Conservation (phyloP, 2,329 filamentous ascomycete genomes). For the Colletotrichum godetiae region DNA sequence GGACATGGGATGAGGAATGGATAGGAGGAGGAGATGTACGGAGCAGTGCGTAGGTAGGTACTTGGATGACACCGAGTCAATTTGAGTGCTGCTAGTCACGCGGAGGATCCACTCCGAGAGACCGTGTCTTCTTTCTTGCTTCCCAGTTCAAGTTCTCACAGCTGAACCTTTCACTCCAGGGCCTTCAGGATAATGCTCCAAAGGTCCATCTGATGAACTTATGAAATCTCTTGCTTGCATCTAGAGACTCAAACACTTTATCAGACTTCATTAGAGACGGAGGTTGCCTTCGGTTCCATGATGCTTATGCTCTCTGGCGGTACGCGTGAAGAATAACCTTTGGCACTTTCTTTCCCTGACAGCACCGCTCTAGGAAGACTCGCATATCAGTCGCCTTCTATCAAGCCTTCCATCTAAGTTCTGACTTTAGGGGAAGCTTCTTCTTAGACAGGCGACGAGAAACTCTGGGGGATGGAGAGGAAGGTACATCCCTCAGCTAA, state of each 20-base stretch:
- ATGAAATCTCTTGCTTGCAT: not conserved
- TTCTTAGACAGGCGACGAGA: not conserved
- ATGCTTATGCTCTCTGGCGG: too few species aligned
- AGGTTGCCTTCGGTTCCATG: not conserved
- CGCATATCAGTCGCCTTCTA: not conserved
- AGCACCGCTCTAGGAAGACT: not conserved
- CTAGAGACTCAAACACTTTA: not conserved
- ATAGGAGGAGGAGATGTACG: not conserved
- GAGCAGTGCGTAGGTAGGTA: not conserved
- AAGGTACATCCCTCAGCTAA: constrained; percentile 3
- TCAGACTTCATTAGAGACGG: not conserved
- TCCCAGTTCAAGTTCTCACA: not conserved
- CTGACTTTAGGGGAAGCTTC: not conserved
- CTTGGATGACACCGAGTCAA: constrained; percentile 1
- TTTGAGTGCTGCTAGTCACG: not conserved
- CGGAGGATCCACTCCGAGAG: constrained; percentile 5
- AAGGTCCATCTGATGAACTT: not conserved
- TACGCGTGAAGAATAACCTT: too few species aligned
- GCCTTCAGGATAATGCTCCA: not conserved
- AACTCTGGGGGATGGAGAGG: not conserved
- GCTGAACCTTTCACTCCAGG: not conserved
- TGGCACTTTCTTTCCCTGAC: not conserved
- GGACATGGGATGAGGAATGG: constrained; percentile 11
- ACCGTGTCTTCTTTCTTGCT: not conserved
- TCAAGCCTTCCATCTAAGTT: not conserved